Percentiles rank a stretch among this genome's conserved stretches.
These are phyloP conservation scores for Ogataea minuta DNA, from an alignment of 805 yeast genomes.

Conservation along the genomic window DNA sequence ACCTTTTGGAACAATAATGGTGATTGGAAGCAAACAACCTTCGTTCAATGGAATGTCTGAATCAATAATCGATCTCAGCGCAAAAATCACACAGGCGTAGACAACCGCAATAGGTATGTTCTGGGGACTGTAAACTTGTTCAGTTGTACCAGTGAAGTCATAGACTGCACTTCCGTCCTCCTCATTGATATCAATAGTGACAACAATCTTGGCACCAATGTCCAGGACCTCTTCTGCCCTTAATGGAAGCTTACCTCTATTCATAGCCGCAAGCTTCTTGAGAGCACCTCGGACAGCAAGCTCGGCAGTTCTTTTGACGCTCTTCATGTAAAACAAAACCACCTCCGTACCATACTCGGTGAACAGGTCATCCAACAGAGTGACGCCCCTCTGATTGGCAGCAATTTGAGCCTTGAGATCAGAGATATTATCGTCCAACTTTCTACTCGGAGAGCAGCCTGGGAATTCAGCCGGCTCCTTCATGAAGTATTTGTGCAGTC, in stretches of 20 bases:
- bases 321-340: constrained; percentile 47
- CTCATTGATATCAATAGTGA: constrained; percentile 40
- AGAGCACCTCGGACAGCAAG: constrained; percentile 40
- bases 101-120: constrained; percentile 57
- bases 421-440: constrained; percentile 52
- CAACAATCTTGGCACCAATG: constrained; percentile 51
- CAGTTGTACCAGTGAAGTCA: constrained; percentile 54
- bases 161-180: constrained; percentile 44
- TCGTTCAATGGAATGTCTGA: constrained; percentile 56
- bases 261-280: constrained; percentile 41
- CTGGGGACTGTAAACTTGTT: constrained; percentile 49
- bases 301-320: constrained; percentile 46
- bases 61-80: constrained; percentile 46
- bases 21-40: constrained; percentile 42
- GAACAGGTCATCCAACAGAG: constrained; percentile 41
- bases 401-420: constrained; percentile 50
- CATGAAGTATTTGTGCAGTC: constrained; percentile 43
- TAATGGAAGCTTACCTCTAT: constrained; percentile 34
- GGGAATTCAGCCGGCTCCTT: constrained; percentile 45
- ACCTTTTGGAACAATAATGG: constrained; percentile 33
- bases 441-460: constrained; percentile 56
- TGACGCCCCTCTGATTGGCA: constrained; percentile 52
- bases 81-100: constrained; percentile 52
- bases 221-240: constrained; percentile 50
- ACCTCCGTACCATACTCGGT: constrained; percentile 43